Conservation (phyloP, 2,329 filamentous ascomycete genomes). For the Bipolaris gigantea region DNA sequence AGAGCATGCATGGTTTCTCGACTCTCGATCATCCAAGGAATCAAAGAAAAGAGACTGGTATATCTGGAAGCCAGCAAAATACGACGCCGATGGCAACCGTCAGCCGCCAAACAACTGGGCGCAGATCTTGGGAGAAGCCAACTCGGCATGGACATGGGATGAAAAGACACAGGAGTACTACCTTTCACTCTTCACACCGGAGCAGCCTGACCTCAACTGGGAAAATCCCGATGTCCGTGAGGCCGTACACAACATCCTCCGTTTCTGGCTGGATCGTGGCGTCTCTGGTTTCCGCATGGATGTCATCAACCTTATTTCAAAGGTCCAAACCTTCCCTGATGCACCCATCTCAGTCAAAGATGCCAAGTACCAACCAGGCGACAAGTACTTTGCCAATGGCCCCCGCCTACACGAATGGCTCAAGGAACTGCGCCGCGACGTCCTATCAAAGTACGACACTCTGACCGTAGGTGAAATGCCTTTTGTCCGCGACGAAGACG, state of each 20-base stretch:
- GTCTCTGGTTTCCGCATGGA: slow-evolving; percentile 54
- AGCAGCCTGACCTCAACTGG: slow-evolving; percentile 85
- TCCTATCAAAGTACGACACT: slow-evolving; percentile 63
- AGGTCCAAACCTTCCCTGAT: slow-evolving; percentile 37
- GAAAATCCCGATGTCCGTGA: slow-evolving; percentile 67
- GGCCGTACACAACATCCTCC: slow-evolving; percentile 72
- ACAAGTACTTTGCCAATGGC: slow-evolving; percentile 65
- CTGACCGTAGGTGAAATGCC: slow-evolving; percentile 70
- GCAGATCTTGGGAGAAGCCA: slow-evolving; percentile 58
- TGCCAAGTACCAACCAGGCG: slow-evolving; percentile 45
- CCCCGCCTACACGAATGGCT: slow-evolving; percentile 71
- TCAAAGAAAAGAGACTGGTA: slow-evolving; percentile 59
- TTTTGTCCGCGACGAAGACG: slow-evolving; percentile 52
- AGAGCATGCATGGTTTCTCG: slow-evolving; percentile 60
- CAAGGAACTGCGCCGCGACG: slow-evolving; percentile 62
- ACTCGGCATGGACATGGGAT: slow-evolving; percentile 70
- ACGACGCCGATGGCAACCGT: slow-evolving; percentile 59
- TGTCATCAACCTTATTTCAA: slow-evolving; percentile 45
- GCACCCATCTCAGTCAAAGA: slow-evolving; percentile 34
- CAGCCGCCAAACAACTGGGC: slow-evolving; percentile 76
- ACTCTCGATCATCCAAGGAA: slow-evolving; percentile 53
- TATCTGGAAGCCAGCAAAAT: slow-evolving; percentile 55
- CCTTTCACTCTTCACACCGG: slow-evolving; percentile 71
- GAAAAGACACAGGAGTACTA: slow-evolving; percentile 73
- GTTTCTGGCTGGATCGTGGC: slow-evolving; percentile 77